Percentiles rank a stretch among this genome's conserved stretches.
Evolutionary conservation across 2,329 filamentous ascomycete species (phyloP).

Genomic region (Talaromyces sp.): DNA sequence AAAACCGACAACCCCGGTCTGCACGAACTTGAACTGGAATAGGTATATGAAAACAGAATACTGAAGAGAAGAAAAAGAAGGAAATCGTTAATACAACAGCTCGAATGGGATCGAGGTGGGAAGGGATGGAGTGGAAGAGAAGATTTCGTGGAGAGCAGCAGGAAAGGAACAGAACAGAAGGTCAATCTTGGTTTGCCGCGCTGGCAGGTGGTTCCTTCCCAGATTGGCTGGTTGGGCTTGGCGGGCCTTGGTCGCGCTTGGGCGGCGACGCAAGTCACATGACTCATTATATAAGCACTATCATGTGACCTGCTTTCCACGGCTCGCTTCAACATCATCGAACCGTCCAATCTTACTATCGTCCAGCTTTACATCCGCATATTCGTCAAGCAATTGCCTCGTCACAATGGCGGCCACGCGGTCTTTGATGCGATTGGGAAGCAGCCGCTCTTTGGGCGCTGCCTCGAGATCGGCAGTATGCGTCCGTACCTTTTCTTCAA

Average conservation of each 20-base stretch:
- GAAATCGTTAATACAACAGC: slow-evolving; percentile 6
- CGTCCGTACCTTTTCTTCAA: slow-evolving; percentile 38
- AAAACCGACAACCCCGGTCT: background rate
- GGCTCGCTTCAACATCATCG: slow-evolving; percentile 15
- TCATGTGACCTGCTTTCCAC: slow-evolving; percentile 15
- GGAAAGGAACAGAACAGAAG: slow-evolving; percentile 18
- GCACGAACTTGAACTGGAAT: background rate
- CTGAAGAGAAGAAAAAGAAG: background rate
- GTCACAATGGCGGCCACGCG: slow-evolving; percentile 45
- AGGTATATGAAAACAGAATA: slow-evolving; percentile 9
- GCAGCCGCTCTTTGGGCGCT: slow-evolving; percentile 37
- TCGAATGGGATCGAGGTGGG: slow-evolving; percentile 1
- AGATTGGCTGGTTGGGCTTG: slow-evolving; percentile 3
- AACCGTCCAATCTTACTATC: background rate
- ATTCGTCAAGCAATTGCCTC: slow-evolving; percentile 12
- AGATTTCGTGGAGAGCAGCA: background rate
- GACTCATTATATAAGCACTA: background rate
- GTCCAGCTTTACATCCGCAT: slow-evolving; percentile 7
- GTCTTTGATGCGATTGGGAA: slow-evolving; percentile 43
- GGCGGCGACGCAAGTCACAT: slow-evolving; percentile 10
- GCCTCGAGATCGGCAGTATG: slow-evolving; percentile 33
- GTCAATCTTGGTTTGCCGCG: slow-evolving; percentile 17
- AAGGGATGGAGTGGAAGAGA: slow-evolving; percentile 17
- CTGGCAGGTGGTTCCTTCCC: slow-evolving; percentile 18
- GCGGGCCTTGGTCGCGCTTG: slow-evolving; percentile 1